Percentiles rank a stretch among this genome's conserved stretches.
Conservation (phyloP, 2,329 filamentous ascomycete species). For the Pseudocercospora ulei region DNA sequence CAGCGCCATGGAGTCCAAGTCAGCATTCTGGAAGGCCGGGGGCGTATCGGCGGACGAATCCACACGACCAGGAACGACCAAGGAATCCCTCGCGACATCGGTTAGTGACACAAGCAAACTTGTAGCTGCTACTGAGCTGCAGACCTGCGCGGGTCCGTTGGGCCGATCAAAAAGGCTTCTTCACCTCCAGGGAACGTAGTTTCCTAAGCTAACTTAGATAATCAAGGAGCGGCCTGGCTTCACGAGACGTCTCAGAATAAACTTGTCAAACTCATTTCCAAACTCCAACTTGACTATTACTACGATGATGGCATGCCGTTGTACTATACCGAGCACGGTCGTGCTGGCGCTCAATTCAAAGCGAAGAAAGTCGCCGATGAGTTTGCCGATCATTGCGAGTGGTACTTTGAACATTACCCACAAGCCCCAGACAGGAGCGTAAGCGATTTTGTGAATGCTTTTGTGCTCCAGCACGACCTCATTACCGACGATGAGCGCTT, state of each 20-base stretch:
- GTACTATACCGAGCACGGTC: constrained; percentile 39
- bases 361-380: constrained; percentile 42
- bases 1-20: constrained; percentile 34
- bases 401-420: constrained; percentile 38
- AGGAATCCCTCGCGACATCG: constrained; percentile 24
- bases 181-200: constrained; percentile 23
- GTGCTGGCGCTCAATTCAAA: constrained; percentile 40
- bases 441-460: constrained; percentile 37
- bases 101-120: constrained; percentile 24
- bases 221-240: constrained; percentile 40
- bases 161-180: constrained; percentile 22
- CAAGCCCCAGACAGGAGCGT: constrained; percentile 38
- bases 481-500: constrained; percentile 38
- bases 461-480: constrained; percentile 37
- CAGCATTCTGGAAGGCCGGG: constrained; percentile 32
- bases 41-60: constrained; percentile 36
- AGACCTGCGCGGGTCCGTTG: constrained; percentile 28
- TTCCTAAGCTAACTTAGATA: constrained; percentile 19
- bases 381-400: constrained; percentile 39
- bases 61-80: constrained; percentile 35
- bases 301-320: constrained; percentile 40
- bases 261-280: constrained; percentile 38
- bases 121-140: constrained; percentile 29
- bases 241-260: constrained; percentile 42
- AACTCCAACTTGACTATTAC: constrained; percentile 39